Percentiles rank a stretch among this genome's conserved stretches.
Conservation (phyloP, 257 asterid genomes). For the Capsicum rhomboideum region DNA sequence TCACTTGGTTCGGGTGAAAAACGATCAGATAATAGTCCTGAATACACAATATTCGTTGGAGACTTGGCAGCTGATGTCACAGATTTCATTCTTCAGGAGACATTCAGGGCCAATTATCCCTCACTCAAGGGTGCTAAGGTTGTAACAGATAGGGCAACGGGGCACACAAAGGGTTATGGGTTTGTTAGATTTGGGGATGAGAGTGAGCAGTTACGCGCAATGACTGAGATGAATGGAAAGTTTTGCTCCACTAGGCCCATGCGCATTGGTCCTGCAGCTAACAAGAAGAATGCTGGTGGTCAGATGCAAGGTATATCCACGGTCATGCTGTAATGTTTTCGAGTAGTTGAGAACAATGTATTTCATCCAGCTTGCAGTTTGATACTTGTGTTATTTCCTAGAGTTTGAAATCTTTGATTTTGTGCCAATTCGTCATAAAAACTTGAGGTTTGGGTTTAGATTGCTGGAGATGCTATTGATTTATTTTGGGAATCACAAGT, state of each 20-base stretch:
- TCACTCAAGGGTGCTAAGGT: constrained; percentile 84
- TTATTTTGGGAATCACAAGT: constrained; percentile 21
- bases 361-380: neutral
- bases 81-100: constrained; percentile 59
- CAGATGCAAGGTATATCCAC: constrained; percentile 46
- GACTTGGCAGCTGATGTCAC: constrained; percentile 92
- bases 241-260: constrained; percentile 78
- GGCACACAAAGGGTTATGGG: constrained; percentile 87
- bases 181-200: constrained; percentile 83
- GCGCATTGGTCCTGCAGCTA: constrained; percentile 88
- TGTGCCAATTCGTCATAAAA: constrained; percentile 18
- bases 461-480: constrained; percentile 6
- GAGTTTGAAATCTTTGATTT: constrained; percentile 5
- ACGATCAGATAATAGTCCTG: constrained; percentile 58
- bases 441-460: constrained; percentile 26
- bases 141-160: constrained; percentile 68
- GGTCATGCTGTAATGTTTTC: neutral
- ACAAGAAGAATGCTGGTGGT: constrained; percentile 45
- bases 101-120: constrained; percentile 47
- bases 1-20: constrained; percentile 68
- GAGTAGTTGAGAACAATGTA: constrained; percentile 7
- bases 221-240: constrained; percentile 80
- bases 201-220: constrained; percentile 68
- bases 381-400: constrained; percentile 1
- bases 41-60: constrained; percentile 73